Evolutionary conservation across 805 yeast species (phyloP).

Genomic region (Ascoidea rubescens): DNA sequence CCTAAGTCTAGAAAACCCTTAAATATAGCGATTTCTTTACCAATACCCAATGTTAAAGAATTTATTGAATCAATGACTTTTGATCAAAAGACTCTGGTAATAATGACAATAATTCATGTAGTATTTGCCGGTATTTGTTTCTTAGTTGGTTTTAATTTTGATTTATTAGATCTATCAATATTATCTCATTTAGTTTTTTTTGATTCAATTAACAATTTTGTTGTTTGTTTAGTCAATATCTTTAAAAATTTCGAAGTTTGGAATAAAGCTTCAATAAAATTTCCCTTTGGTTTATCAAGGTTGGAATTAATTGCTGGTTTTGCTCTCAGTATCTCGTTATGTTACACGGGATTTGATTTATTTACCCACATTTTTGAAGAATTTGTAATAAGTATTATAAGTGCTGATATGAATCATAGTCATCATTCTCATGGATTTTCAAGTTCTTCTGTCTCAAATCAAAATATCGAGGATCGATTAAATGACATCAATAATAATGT

Average conservation of each 20-base stretch:
- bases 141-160: constrained; percentile 39
- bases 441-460: neutral
- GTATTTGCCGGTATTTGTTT: constrained; percentile 41
- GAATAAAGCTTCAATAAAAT: constrained; percentile 66
- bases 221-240: constrained; percentile 58
- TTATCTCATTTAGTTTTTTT: constrained; percentile 79
- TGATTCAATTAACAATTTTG: constrained; percentile 67
- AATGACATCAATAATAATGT: constrained; percentile 6
- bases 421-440: constrained; percentile 10
- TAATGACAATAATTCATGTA: constrained; percentile 48
- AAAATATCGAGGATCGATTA: neutral
- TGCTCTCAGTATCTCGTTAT: constrained; percentile 69
- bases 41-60: constrained; percentile 38
- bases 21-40: constrained; percentile 56
- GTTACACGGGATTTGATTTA: constrained; percentile 86
- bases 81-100: constrained; percentile 42
- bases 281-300: constrained; percentile 91
- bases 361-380: constrained; percentile 82
- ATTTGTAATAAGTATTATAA: constrained; percentile 24
- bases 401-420: constrained; percentile 16
- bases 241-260: constrained; percentile 90
- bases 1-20: constrained; percentile 66
- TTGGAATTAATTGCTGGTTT: constrained; percentile 80
- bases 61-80: constrained; percentile 42
- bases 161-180: constrained; percentile 52